Base-by-base conservation (phyloP, 2,329 filamentous ascomycete species). In the Epichloe bromicola region DNA sequence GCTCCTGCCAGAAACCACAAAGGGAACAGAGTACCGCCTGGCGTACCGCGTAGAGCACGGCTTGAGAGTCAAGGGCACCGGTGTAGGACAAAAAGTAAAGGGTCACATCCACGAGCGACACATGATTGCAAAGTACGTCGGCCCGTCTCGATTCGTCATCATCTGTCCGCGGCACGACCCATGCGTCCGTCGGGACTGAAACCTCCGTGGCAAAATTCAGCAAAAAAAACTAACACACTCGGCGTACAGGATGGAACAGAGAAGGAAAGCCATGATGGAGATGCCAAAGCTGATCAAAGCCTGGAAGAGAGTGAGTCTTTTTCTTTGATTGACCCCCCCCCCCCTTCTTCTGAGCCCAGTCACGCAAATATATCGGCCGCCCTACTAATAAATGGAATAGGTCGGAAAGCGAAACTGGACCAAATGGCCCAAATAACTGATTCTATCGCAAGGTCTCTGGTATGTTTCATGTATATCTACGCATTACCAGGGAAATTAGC, bases 221-320 rank as follows among this genome's bases (percentile, higher is more conserved):
- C 30, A 34, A 23, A 23, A 23, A 17, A 26, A 48, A 53, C 54
- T 59, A 51, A 59, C 56, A 10, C 2, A 19, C n/a, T 12, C 1
- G 1, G 11, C 5, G 14, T 51, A 54, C 63, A 86, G 84, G 69
- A 79, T 97, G 78, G 88, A 95, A 67, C 82, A 86, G 72, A 83
- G 89, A 71, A 86, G 85, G 76, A 79, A 87, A 68, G 93, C 93
- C 53, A 96, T 97, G 88, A 69, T 94, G 73, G 83, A 84, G 54
- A 98, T 98, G 93, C 89, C 91, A 56, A 81, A 85, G 63, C 79
- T 97, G 73, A 87, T 98, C 66, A 80, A 85, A 68, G 76, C 86
- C 67, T 98, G 91, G 93, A 95, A 95, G 72, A 83, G 86, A 80
- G 87, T 93, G 73, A 66, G 81, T 70, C n/a, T n/a, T n/a, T 38